phyloP scores from a whole-genome alignment of 495 filamentous ascomycete species.

The Staphylotrichum longicolle region DNA sequence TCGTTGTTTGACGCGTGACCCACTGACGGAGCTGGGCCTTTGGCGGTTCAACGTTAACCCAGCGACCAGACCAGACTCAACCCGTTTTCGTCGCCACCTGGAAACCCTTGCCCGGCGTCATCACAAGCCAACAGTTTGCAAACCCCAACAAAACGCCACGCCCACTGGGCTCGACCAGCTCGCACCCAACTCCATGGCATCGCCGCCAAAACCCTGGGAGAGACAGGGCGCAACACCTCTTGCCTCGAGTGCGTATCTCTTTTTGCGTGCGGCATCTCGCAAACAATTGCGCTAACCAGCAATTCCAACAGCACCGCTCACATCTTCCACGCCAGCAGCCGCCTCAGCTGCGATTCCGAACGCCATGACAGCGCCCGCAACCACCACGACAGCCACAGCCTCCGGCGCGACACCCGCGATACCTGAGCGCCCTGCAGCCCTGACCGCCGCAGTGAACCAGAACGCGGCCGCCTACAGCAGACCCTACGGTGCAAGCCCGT shows the following conservation, averaged over 20 bases:
- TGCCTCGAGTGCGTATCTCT: constrained; percentile 47
- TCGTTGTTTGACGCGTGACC: background rate
- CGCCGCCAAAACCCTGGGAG: constrained; percentile 97
- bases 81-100: constrained; percentile 21
- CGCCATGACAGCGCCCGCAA: constrained; percentile 44
- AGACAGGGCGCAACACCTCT: constrained; percentile 62
- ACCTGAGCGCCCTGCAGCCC: constrained; percentile 71
- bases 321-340: constrained; percentile 28
- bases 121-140: background rate
- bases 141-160: background rate
- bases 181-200: constrained; percentile 49
- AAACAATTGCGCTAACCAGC: constrained; percentile 12
- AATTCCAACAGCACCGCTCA: constrained; percentile 39
- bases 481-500: constrained; percentile 47
- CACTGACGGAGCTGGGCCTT: background rate
- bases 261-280: background rate
- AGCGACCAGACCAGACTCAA: background rate
- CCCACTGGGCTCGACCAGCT: background rate
- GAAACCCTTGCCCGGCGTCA: constrained; percentile 18
- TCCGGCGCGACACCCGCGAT: constrained; percentile 63
- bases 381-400: constrained; percentile 14
- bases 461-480: constrained; percentile 78
- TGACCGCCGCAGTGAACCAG: constrained; percentile 74
- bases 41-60: background rate
- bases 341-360: constrained; percentile 54